phyloP scores from a whole-genome alignment of 2,329 filamentous ascomycete genomes.

The Bisporella sp. region DNA sequence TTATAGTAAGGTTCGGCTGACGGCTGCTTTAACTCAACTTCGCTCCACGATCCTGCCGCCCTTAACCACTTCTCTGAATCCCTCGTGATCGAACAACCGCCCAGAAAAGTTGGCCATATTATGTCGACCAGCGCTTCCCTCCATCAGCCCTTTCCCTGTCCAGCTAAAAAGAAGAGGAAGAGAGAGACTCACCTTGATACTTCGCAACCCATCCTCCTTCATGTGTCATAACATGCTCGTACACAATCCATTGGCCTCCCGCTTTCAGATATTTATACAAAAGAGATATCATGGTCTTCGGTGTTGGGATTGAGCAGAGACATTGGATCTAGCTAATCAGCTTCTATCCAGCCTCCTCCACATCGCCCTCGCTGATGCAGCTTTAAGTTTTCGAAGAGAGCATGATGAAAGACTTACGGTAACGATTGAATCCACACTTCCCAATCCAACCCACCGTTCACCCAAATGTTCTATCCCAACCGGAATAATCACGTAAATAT shows the following conservation, averaged over 20 bases:
- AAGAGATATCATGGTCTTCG: slow-evolving; percentile 18
- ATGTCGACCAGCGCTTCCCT: slow-evolving; percentile 17
- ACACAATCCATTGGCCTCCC: slow-evolving; percentile 22
- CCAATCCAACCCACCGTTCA: slow-evolving; percentile 37
- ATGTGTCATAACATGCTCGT: slow-evolving; percentile 22
- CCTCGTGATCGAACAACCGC: slow-evolving; percentile 22
- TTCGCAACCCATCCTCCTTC: slow-evolving; percentile 11
- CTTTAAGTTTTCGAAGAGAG: background rate
- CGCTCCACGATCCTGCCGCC: slow-evolving; percentile 19
- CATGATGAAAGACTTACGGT: slow-evolving; percentile 10
- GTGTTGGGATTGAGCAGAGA: slow-evolving; percentile 19
- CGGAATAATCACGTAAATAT: slow-evolving; percentile 54
- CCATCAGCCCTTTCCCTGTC: slow-evolving; percentile 2
- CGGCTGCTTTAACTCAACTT: slow-evolving; percentile 19
- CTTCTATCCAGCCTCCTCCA: too few species aligned
- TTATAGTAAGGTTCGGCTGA: slow-evolving; percentile 16
- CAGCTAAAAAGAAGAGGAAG: too few species aligned
- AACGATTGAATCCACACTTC: slow-evolving; percentile 22
- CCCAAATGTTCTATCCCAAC: slow-evolving; percentile 53
- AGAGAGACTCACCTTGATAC: slow-evolving; percentile 21
- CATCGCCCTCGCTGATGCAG: too few species aligned
- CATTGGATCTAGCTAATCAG: slow-evolving; percentile 8
- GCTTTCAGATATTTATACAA: slow-evolving; percentile 21
- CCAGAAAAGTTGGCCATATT: slow-evolving; percentile 22
- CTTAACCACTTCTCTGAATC: slow-evolving; percentile 20